Evolutionary conservation across 108 stramenopile species (phyloP).

Genomic region (Cyclotella cryptica): DNA sequence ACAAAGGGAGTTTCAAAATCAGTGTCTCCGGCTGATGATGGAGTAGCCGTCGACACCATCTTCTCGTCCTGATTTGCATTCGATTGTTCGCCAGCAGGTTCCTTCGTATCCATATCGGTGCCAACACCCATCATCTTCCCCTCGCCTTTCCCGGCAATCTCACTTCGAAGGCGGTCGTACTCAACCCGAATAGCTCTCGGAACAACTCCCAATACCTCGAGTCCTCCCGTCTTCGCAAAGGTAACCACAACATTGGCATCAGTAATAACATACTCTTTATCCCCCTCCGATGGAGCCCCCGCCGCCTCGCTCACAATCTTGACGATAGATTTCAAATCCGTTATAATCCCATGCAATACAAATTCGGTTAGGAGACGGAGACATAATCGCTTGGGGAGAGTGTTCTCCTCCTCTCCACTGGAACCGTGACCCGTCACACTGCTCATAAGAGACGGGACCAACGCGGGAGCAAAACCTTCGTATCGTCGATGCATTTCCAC

Average conservation of each 20-base stretch:
- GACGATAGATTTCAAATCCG: constrained; percentile 71
- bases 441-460: constrained; percentile 61
- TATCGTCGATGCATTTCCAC: constrained; percentile 80
- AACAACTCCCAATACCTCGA: constrained; percentile 68
- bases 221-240: constrained; percentile 80
- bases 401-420: constrained; percentile 49
- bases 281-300: constrained; percentile 56
- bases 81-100: background rate
- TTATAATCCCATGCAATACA: constrained; percentile 63
- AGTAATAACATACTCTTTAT: constrained; percentile 76
- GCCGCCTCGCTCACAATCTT: constrained; percentile 73
- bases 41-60: constrained; percentile 5
- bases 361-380: constrained; percentile 80
- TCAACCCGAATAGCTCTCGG: constrained; percentile 56
- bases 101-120: background rate
- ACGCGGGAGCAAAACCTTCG: constrained; percentile 55
- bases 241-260: constrained; percentile 84
- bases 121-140: background rate
- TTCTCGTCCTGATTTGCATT: constrained; percentile 4
- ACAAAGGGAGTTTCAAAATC: constrained; percentile 29
- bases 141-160: constrained; percentile 40
- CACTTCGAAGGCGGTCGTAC: constrained; percentile 36
- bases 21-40: background rate
- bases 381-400: constrained; percentile 66
- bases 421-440: constrained; percentile 42